Percentiles rank a stretch among this genome's conserved stretches.
Evolutionary conservation across 306 rosid genomes (phyloP).

Genomic region (Senna siamea): DNA sequence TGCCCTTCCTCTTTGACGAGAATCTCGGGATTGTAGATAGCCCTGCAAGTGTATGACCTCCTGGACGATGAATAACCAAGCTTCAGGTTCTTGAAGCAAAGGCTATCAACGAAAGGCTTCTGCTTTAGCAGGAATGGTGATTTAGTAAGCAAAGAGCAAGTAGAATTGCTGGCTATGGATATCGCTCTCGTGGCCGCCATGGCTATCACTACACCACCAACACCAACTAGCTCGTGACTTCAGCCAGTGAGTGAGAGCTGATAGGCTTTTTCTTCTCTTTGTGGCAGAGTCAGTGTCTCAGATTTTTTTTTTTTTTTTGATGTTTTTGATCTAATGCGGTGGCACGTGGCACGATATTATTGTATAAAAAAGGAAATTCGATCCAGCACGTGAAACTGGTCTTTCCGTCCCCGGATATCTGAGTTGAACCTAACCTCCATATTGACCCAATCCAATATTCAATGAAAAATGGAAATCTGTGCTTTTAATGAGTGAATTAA

Average conservation of each 20-base stretch:
- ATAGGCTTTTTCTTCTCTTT: background rate
- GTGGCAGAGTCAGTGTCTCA: no score
- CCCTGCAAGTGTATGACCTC: constrained; percentile 60
- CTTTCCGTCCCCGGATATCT: background rate
- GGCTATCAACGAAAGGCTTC: constrained; percentile 27
- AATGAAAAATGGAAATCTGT: no score
- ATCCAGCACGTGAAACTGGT: background rate
- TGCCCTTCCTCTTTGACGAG: constrained; percentile 67
- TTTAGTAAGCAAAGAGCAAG: constrained; percentile 48
- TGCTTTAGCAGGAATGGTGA: constrained; percentile 42
- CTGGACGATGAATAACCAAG: constrained; percentile 25
- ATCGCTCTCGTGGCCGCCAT: constrained; percentile 76
- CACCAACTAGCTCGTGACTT: background rate
- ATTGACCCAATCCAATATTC: no score
- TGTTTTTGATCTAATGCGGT: no score
- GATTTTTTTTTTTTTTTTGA: background rate
- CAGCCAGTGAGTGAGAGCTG: background rate
- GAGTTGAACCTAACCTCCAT: background rate
- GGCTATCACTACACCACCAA: no score
- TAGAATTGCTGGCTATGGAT: constrained; percentile 48
- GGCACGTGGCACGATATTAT: background rate
- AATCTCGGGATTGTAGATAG: constrained; percentile 67
- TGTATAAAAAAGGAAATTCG: background rate
- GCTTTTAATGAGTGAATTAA: no score
- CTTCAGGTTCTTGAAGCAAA: constrained; percentile 45